Evolutionary conservation across 495 filamentous ascomycete genomes (phyloP), one percentile per base, ranked within the genome.

Genomic region (Neurospora sp.): DNA sequence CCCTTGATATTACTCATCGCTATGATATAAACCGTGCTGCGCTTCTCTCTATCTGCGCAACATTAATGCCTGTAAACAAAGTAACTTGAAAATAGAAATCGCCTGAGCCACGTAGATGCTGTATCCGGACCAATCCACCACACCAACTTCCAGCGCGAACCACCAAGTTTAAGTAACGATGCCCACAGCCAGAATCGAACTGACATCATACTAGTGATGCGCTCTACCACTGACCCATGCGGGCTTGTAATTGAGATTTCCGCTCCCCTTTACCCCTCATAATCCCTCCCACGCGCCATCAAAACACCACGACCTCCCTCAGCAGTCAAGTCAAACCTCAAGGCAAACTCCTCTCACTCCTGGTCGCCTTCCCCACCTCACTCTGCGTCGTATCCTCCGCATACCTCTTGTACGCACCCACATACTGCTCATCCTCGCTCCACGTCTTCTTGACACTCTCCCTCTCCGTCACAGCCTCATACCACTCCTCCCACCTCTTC

Each of bases 371-470:
- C 22, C 87, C 90, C 71, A 91, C 80, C 79, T 92, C 88, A 69
- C 88, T 90, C 80, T 90, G 87, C 61, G 91, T 91, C n/a, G 83
- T 88, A 80, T 93, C 86, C 69, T 93, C 89, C 16, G 90, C 90
- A 85, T 93, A 93, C 71, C 89, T 81, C 78, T 88, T 84, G 78
- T 92, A 93, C 69, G 90, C 90, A 3, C 83, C 85, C 69, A 89
- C 76, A 76, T 91, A 92, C 77, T 88, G 80, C 69, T 89, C 86
- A 53, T 80, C 87, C 22, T 88, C 86, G 74, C 90, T 92, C 81
- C 83, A 88, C 0, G 89, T 93, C 76, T 87, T 82, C 74, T 81
- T 81, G 0, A 92, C 84, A 77, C 88, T 92, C 76, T 85, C 78
- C 71, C 89, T 83, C 7, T 74, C 74, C 69, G 85, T 80, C 4